Base-by-base conservation (phyloP, 2,329 filamentous ascomycete genomes). In the Fusarium buxicola region DNA sequence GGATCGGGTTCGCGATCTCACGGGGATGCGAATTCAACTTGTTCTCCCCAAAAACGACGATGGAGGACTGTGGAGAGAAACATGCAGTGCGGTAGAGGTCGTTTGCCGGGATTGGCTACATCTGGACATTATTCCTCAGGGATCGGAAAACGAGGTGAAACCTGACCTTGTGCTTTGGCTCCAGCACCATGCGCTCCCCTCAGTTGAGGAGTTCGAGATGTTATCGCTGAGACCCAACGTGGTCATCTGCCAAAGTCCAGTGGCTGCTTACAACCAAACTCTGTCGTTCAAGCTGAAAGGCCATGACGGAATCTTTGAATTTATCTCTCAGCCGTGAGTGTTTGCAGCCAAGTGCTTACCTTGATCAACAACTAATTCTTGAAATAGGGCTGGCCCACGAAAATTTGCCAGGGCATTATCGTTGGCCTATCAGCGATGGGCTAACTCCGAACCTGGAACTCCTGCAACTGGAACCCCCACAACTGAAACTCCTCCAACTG, bases 91-190 rank as follows among this genome's bases (percentile, higher is more conserved):
- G 2, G 10, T 53, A 18, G 40, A 16, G 1, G 7, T 10, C 3
- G 16, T 38, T 6, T 53, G 49, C 18, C 31, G 15, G 9, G 49
- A 53, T 7, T 53, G 49, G 49, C 12, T 53, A 13, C 34, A 53
- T 3, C 40, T 53, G 5, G 49, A 53, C 21, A 21, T 21, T 6
- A 21, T 21, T 6, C 21, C 21, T 21, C 21, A 21, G 30, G 2
- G 45, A 10, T 9, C 36, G 5, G 31, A 15, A 0, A 24, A 36
- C 10, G 49, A 53, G 2, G 39, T 36, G 16, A 16, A 28, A 7
- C 49, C 49, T 4, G 49, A 53, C 12, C 12, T 46, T 4, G 27
- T 53, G 8, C 40, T 53, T 4, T 53, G 49, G 49, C 34, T 35
- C 4, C 40, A 53, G 11, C 15, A 53, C 5, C 12, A 16, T 9